Conservation (phyloP, 1,139 yeast species). For the Lodderomyces parapsilosis region DNA sequence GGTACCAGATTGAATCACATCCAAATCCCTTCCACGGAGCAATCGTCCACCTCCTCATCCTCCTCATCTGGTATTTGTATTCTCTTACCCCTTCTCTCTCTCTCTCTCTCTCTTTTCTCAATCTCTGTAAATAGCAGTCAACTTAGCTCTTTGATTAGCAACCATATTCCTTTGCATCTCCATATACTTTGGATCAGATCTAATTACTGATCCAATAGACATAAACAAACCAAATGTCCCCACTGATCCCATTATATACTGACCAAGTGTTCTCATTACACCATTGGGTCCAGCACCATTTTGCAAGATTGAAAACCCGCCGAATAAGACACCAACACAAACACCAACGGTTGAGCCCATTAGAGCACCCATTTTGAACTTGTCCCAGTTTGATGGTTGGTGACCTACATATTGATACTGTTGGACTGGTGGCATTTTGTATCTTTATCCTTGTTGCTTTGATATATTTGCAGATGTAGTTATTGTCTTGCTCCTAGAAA, state of each 20-base stretch:
- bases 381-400: constrained; percentile 88
- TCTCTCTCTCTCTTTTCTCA: constrained; percentile 7
- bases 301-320: constrained; percentile 87
- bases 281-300: constrained; percentile 99
- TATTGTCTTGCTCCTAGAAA: too few species aligned
- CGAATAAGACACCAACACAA: constrained; percentile 91
- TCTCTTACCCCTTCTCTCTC: neutral
- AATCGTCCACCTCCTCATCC: neutral
- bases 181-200: constrained; percentile 63
- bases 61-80: neutral
- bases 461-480: too few species aligned
- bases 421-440: constrained; percentile 78
- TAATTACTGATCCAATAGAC: constrained; percentile 91
- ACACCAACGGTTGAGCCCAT: constrained; percentile 98
- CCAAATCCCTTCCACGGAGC: neutral
- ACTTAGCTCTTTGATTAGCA: constrained; percentile 34
- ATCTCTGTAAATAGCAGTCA: constrained; percentile 31
- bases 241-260: constrained; percentile 94
- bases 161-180: constrained; percentile 41
- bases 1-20: too few species aligned
- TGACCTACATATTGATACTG: constrained; percentile 70
- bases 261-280: constrained; percentile 92
- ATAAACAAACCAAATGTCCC: constrained; percentile 95
- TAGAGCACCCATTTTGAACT: constrained; percentile 96
- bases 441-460: neutral